Percentiles rank a stretch among this genome's conserved stretches.
Conservation (phyloP, 2,329 filamentous ascomycete species). For the Clarireedia sp. region DNA sequence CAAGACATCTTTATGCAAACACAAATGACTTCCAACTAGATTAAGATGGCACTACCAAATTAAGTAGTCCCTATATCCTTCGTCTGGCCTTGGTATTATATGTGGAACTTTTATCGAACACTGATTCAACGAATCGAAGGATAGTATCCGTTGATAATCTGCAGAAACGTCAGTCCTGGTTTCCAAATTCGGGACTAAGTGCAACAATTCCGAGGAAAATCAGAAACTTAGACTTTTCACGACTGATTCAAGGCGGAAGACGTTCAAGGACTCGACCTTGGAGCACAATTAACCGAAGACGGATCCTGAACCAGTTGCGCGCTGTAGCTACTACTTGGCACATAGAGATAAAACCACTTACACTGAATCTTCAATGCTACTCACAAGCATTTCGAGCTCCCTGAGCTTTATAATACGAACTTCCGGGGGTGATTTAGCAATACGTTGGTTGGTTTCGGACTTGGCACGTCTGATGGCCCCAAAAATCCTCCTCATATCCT, state of each 20-base stretch:
- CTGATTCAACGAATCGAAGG: background rate
- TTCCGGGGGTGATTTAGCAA: background rate
- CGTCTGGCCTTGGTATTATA: constrained; percentile 1
- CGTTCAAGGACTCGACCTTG: too few species aligned
- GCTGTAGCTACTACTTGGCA: background rate
- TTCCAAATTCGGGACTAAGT: background rate
- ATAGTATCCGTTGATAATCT: background rate
- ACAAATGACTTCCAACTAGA: too few species aligned
- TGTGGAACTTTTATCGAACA: background rate
- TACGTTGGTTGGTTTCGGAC: background rate
- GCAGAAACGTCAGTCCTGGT: background rate
- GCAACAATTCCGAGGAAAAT: background rate
- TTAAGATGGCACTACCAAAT: too few species aligned
- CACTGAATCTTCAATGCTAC: background rate
- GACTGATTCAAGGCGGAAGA: background rate
- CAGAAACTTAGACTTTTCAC: background rate
- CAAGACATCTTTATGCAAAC: too few species aligned
- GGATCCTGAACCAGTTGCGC: background rate
- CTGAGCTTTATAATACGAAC: constrained; percentile 3
- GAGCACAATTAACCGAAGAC: too few species aligned
- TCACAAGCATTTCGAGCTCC: background rate
- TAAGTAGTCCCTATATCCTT: too few species aligned
- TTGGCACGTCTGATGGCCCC: background rate
- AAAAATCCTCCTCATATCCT: background rate
- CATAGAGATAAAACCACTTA: background rate